Base-by-base conservation (phyloP, 257 asterid species). In the Dorcoceras hygrometricum region DNA sequence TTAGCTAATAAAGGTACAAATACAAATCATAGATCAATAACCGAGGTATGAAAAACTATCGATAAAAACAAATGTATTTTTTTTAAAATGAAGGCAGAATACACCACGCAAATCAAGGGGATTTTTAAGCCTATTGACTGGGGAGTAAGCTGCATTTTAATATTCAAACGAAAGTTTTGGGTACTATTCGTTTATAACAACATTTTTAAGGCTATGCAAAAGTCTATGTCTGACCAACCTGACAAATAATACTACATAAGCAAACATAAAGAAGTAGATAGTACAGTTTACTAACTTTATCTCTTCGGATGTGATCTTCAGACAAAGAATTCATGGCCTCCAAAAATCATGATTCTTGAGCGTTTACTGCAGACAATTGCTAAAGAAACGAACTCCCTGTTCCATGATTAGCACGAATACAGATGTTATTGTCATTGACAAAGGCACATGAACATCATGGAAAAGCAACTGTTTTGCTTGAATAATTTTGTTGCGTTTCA, bases 321-420 rank as follows among this genome's bases (percentile, higher is more conserved):
- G 11, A 43, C 51, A 59, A 36, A 55, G 46, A 29, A 34, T 32
- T 51, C 3, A 46, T 59, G 60, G 20, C 63, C 59, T 12, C 46
- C 71, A 48, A 11, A 10, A 39, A 19, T 48, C 50, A 18, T 18
- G 43, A 53, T 43, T 63, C 68, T 60, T 54, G 67, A 53, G 26
- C 11, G 29, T 64, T 83, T 74, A 79, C 62, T 87, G 95, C 77
- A 94, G 87, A 70, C 90, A 90, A 72, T 83, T 94, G 27, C 96
- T 86, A 70, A 94, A 94, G 85, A 90, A 88, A 24, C 96, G 97
- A 76, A 90, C 73, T 48, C 96, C 99, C 96, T 90, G 86, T 65
- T 43, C 66, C 74, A 73, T 57, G 63, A 53, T 57, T 31, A 66
- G 59, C 24, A 27, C 28, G 65, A 34, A 69, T 54, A 24, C 55